Conservation (phyloP, 2,329 filamentous ascomycete genomes). For the Emericellopsis atlantica region DNA sequence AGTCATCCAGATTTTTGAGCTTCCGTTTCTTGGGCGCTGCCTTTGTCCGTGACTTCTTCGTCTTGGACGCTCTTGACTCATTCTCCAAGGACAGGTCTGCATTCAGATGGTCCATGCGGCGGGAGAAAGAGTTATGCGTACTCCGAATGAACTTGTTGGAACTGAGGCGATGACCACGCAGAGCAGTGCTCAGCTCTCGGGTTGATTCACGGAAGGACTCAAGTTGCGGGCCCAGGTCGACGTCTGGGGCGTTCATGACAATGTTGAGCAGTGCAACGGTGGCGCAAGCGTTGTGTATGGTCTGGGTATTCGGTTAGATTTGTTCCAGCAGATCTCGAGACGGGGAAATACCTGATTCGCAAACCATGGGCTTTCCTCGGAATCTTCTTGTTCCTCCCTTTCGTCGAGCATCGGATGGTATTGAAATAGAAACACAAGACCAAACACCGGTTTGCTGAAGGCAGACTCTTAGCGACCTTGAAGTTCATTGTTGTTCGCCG, state of each 20-base stretch:
- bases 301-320: constrained; percentile 31
- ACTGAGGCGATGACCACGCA: constrained; percentile 65
- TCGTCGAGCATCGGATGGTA: constrained; percentile 43
- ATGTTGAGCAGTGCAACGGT: constrained; percentile 91
- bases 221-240: constrained; percentile 60
- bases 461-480: not conserved
- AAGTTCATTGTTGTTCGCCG: not conserved
- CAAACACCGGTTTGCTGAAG: constrained; percentile 58
- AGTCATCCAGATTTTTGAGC: constrained; percentile 40
- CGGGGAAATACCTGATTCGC: constrained; percentile 62
- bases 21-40: constrained; percentile 18
- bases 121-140: constrained; percentile 79
- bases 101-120: constrained; percentile 64
- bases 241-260: constrained; percentile 63
- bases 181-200: constrained; percentile 50
- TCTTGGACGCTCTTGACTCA: constrained; percentile 27
- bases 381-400: constrained; percentile 40
- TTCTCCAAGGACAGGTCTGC: constrained; percentile 54
- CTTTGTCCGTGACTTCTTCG: constrained; percentile 21
- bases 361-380: constrained; percentile 66
- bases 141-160: constrained; percentile 64
- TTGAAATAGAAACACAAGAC: constrained; percentile 80
- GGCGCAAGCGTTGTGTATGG: constrained; percentile 74
- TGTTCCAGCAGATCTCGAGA: not conserved
- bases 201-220: constrained; percentile 63